Conservation (phyloP, 805 yeast species). For the Wickerhamiella occidentalis region DNA sequence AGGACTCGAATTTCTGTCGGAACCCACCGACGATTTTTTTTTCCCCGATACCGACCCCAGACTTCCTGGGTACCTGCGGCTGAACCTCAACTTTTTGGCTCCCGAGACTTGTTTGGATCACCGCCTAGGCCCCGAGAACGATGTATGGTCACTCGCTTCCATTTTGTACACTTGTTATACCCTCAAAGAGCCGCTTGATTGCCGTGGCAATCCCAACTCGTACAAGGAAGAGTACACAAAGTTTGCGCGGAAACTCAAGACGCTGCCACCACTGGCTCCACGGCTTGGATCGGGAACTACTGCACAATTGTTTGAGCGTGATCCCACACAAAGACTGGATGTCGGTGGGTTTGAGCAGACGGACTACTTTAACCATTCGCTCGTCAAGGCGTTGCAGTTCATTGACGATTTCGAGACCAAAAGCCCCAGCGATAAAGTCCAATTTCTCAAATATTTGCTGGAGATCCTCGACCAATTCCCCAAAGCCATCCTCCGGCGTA, state of each 20-base stretch:
- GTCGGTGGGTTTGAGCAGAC: constrained; percentile 60
- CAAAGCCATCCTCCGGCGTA: constrained; percentile 43
- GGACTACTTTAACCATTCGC: constrained; percentile 67
- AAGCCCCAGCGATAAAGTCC: constrained; percentile 48
- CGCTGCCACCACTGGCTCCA: constrained; percentile 27
- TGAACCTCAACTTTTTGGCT: constrained; percentile 63
- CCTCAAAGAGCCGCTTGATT: constrained; percentile 37
- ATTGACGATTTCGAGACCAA: constrained; percentile 76
- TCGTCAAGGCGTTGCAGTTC: constrained; percentile 67
- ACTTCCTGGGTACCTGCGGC: constrained; percentile 57
- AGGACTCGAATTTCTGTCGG: constrained; percentile 53
- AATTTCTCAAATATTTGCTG: constrained; percentile 55
- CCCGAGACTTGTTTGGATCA: constrained; percentile 71
- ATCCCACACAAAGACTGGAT: constrained; percentile 44
- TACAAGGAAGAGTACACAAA: constrained; percentile 37
- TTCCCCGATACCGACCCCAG: constrained; percentile 65
- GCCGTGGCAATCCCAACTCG: constrained; percentile 39
- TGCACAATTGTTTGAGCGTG: constrained; percentile 30
- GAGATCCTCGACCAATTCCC: constrained; percentile 48
- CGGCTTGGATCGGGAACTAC: constrained; percentile 23
- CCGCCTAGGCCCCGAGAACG: constrained; percentile 53
- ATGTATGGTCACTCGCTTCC: constrained; percentile 74
- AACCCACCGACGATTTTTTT: constrained; percentile 40
- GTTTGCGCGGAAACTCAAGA: constrained; percentile 27
- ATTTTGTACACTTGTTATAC: constrained; percentile 56